A percentile compares a stretch with the other conserved stretches of the same genome.
Conservation (phyloP, 169 alveolate species). For the Cryptosporidium sp. region DNA sequence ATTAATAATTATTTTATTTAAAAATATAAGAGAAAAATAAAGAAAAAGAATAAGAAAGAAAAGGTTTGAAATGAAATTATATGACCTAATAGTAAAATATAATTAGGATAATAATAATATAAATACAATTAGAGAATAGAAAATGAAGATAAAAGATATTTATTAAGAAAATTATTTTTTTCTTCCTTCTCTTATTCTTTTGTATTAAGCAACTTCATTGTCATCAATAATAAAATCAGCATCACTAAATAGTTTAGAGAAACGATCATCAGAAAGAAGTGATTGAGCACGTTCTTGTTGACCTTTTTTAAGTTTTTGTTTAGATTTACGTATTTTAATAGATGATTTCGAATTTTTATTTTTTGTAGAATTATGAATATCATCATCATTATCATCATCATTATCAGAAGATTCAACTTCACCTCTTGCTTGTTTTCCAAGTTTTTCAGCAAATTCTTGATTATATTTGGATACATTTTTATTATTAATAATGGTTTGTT, state of each 20-base stretch:
- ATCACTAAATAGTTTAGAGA: slow-evolving; percentile 84
- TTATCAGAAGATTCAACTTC: slow-evolving; percentile 37
- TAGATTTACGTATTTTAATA: slow-evolving; percentile 52
- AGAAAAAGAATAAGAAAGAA: too few species aligned
- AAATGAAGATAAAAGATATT: background rate
- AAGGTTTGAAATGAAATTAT: too few species aligned
- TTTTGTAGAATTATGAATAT: background rate
- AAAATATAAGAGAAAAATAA: too few species aligned
- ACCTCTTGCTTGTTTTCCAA: slow-evolving; percentile 63
- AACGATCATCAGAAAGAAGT: slow-evolving; percentile 86
- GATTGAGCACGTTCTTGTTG: slow-evolving; percentile 76
- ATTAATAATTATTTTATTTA: too few species aligned
- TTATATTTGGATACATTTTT: slow-evolving; percentile 78
- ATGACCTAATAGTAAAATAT: too few species aligned
- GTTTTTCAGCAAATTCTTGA: slow-evolving; percentile 66
- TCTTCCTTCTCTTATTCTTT: background rate
- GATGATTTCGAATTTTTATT: slow-evolving; percentile 13
- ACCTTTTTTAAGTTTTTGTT: slow-evolving; percentile 75
- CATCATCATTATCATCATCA: slow-evolving; percentile 36
- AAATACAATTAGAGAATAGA: too few species aligned
- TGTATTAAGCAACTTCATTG: slow-evolving; percentile 78
- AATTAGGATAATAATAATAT: too few species aligned
- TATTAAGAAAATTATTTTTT: too few species aligned
- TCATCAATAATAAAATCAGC: slow-evolving; percentile 86
- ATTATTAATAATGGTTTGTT: background rate